Percentiles rank a stretch among this genome's conserved stretches.
Conservation (phyloP, 225 moss, liverwort and hornwort species). For the Thuidium tamariscinum region DNA sequence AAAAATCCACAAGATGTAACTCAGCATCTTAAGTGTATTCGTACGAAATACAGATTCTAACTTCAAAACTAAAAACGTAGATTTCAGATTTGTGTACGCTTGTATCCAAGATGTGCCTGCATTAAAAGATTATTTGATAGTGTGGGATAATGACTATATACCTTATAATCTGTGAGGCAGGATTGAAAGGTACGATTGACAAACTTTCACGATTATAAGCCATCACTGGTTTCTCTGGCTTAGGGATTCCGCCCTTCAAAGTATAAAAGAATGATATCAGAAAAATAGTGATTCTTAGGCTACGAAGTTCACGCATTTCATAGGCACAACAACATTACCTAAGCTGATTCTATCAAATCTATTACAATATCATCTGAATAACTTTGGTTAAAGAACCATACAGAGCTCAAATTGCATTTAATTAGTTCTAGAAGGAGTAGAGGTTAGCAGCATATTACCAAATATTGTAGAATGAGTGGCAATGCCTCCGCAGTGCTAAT, state of each 20-base stretch:
- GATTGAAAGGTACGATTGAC: constrained; percentile 33
- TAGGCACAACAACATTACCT: not conserved
- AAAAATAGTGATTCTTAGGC: not conserved
- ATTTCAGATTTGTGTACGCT: not conserved
- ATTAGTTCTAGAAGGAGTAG: not conserved
- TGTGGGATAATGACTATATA: not conserved
- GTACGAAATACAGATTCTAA: not conserved
- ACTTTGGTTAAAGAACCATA: not conserved
- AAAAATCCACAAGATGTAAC: not conserved
- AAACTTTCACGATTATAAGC: constrained; percentile 47
- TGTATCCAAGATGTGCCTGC: not conserved
- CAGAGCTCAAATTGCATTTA: not conserved
- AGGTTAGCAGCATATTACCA: constrained; percentile 18
- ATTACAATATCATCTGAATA: not conserved
- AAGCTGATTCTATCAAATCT: not conserved
- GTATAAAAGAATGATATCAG: not conserved
- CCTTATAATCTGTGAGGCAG: constrained; percentile 43
- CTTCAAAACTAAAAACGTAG: not conserved
- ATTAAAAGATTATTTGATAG: not conserved
- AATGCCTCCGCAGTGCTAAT: constrained; percentile 53
- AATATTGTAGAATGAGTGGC: constrained; percentile 51
- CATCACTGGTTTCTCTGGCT: constrained; percentile 52
- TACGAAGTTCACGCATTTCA: not conserved
- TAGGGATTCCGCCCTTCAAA: constrained; percentile 59
- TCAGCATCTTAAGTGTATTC: not conserved